phyloP scores from a whole-genome alignment of 2,329 filamentous ascomycete species.

The Colletotrichum scovillei region DNA sequence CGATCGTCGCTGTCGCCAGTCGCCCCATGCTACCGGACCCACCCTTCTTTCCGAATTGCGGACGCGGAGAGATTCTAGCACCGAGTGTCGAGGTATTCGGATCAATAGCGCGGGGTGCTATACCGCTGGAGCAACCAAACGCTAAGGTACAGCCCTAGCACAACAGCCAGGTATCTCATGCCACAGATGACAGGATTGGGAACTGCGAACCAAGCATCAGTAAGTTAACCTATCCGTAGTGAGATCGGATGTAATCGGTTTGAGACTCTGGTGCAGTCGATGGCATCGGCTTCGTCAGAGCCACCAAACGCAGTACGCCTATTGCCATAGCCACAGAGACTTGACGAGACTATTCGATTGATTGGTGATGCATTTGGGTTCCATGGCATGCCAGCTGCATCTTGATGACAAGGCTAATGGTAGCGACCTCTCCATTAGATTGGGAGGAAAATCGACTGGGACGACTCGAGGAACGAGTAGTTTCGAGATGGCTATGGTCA shows the following conservation, averaged over 20 bases:
- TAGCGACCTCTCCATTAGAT: background rate
- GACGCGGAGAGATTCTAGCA: conserved; percentile 32
- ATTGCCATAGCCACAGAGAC: too few relatives aligned
- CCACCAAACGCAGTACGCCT: too few relatives aligned
- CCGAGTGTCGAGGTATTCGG: conserved; percentile 19
- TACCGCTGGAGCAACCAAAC: background rate
- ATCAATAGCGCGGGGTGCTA: conserved; percentile 2
- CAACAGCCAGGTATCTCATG: too few relatives aligned
- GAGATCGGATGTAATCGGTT: too few relatives aligned
- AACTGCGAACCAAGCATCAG: too few relatives aligned
- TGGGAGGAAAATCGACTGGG: too few relatives aligned
- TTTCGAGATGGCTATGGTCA: background rate
- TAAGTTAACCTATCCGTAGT: too few relatives aligned
- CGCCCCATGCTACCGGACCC: background rate
- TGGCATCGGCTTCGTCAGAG: too few relatives aligned
- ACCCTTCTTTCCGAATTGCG: conserved; percentile 16
- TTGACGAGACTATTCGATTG: too few relatives aligned
- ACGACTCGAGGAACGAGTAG: background rate
- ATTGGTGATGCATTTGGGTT: background rate
- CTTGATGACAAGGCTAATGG: background rate
- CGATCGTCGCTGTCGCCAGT: conserved; percentile 5
- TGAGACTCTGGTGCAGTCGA: too few relatives aligned
- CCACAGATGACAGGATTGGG: too few relatives aligned
- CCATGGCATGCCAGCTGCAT: background rate
- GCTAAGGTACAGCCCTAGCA: too few relatives aligned